Evolutionary conservation across 2,329 filamentous ascomycete genomes (phyloP), one percentile per base, ranked within the genome.

Genomic region (Didymella glomerata): DNA sequence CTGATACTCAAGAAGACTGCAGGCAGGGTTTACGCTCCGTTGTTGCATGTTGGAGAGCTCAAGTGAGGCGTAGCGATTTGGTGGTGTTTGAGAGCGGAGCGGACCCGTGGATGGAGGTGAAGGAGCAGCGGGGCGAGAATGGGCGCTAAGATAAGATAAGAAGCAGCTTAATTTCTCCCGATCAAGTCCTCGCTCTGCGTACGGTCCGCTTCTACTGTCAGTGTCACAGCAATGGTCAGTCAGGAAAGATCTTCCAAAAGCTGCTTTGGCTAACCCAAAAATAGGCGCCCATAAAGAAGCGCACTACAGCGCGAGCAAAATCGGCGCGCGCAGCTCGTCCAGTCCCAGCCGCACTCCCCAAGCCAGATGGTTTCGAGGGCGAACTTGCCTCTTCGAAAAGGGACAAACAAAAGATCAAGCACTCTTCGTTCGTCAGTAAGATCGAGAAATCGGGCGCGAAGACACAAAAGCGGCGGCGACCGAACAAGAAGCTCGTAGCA

Each of bases 371-470:
- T 66, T 79, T 47, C 81, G 64, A 53, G 14, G 52, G 50, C 44
- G 38, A 84, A 14, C 93, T 94, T 77, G 81, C 87, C 61, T 85
- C 87, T 54, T 88, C 84, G 63, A 98, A 97, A 79, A 88, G 86
- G 73, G 91, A 96, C 81, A 96, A 94, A 81, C 90, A 89, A 24
- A 81, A 84, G 32, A 91, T 96, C 69, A 93, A 93, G 74, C 92
- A 92, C 82, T 90, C 90, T 0, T 80, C 88, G 14, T 92, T 98
- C 65, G 82, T 96, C 27, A 89, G 87, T 20, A 90, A 88, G 63
- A 90, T 97, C 69, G 81, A 88, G 65, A 92, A 93, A 66, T 79
- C 82, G 7, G 68, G 78, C 52, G 76, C 76, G 53, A 87, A 84
- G 72, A 76, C 83, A 9, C 80, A 83, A n/a, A 89, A 89, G 76